Evolutionary conservation across 2,329 filamentous ascomycete genomes (phyloP), one percentile per base, ranked within the genome.

Genomic region (Aspergillus quadrilineatus): DNA sequence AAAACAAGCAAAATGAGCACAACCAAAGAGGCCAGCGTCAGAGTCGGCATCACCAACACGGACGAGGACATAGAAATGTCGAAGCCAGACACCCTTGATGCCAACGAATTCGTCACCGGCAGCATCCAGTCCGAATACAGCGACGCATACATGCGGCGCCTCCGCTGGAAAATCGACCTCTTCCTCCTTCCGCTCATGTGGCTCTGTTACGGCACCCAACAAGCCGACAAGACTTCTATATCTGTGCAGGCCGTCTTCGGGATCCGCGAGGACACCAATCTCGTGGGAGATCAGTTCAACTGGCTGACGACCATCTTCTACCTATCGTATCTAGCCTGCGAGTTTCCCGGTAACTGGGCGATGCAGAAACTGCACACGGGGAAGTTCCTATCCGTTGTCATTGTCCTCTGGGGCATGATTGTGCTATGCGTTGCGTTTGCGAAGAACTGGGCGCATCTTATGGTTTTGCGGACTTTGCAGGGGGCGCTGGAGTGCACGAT

Each of bases 261-360:
- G 9, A 39, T 39, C 37, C 37, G 37, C 37, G 37, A 39, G 4
- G 37, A 39, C 7, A 39, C 37, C 9, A 5, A 39, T n/a, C 37
- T 39, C 37, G 37, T 39, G 9, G 37, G 37, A 9, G 37, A 39
- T 14, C 12, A 39, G n/a, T 39, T n/a, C 7, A 39, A 39, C 37
- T 51, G 36, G 36, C 36, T 43, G 4, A 51, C 49, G 36, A 51
- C 49, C 0, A 51, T 51, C 22, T 44, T 52, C 39, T 52, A 39
- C 37, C 37, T 39, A 6, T 12, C 8, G 6, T 39, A 39, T n/a
- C 8, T 39, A 14, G 37, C 14, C 37, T 39, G 37, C 37, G 37
- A 39, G n/a, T 39, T 39, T 5, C 37, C 37, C 10, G 37, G 37
- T 6, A 39, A 39, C 37, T 39, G 37, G 37, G 12, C n/a, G 12